A percentile compares a stretch with the other conserved stretches of the same genome.
Conservation (phyloP, 2,329 filamentous ascomycete genomes). For the Paecilomyces sp. region DNA sequence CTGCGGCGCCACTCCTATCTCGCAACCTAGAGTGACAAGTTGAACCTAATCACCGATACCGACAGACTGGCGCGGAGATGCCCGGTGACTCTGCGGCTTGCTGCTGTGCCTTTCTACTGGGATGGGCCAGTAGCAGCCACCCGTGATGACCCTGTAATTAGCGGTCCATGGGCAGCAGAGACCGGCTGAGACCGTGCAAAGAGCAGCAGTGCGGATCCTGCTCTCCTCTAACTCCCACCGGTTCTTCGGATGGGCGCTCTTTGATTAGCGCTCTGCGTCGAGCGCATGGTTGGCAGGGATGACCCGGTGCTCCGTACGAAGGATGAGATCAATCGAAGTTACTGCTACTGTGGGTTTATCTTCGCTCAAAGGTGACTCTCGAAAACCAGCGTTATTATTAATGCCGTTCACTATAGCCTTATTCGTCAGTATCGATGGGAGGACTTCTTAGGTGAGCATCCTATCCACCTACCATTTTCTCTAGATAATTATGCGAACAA, state of each 20-base stretch:
- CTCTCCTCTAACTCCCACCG: neutral
- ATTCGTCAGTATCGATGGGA: neutral
- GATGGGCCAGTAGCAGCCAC: neutral
- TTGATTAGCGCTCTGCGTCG: neutral
- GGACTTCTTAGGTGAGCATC: neutral
- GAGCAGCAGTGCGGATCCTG: neutral
- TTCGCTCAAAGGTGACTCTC: neutral
- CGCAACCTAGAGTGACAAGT: neutral
- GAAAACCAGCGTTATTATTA: neutral
- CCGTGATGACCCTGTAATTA: constrained; percentile 2
- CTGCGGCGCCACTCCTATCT: constrained; percentile 10
- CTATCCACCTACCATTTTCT: neutral
- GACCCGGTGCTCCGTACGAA: neutral
- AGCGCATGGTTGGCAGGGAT: constrained; percentile 3
- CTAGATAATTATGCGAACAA: neutral
- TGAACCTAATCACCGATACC: constrained; percentile 7
- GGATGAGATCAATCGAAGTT: neutral
- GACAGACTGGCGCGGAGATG: constrained; percentile 9
- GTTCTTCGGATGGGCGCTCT: neutral
- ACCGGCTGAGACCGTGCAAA: neutral
- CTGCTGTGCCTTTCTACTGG: constrained; percentile 5
- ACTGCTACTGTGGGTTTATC: neutral
- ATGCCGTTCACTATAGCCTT: neutral
- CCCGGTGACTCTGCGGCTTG: constrained; percentile 1
- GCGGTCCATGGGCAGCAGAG: neutral